These are phyloP conservation scores for Penicillium hesseltinei DNA, from an alignment of 2,329 filamentous ascomycete species.

Conservation along the genomic window DNA sequence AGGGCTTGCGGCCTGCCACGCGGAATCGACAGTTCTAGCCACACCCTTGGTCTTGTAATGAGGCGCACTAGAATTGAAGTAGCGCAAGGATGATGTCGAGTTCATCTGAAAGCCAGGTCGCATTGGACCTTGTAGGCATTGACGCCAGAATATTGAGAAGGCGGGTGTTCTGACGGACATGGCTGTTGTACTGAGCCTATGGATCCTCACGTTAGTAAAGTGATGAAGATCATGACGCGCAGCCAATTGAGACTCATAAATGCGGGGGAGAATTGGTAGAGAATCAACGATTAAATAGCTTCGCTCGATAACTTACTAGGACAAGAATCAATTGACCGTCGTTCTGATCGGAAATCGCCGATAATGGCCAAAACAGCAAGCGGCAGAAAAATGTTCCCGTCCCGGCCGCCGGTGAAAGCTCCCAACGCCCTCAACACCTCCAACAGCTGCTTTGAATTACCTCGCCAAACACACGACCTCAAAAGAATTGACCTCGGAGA, in stretches of 20 bases:
- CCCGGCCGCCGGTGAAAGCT: conserved; percentile 41
- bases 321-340: conserved; percentile 17
- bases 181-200: conserved; percentile 12
- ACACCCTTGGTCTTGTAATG: conserved; percentile 22
- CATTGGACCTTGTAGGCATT: conserved; percentile 22
- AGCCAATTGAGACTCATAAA: background rate
- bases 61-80: conserved; percentile 30
- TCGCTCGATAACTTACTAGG: conserved; percentile 14
- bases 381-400: conserved; percentile 44
- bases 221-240: background rate
- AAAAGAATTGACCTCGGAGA: conserved; percentile 12
- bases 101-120: conserved; percentile 16
- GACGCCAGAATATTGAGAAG: conserved; percentile 29
- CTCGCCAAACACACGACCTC: conserved; percentile 12
- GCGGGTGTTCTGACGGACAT: conserved; percentile 34
- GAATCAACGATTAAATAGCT: background rate
- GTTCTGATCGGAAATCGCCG: conserved; percentile 27
- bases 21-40: conserved; percentile 9
- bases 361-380: conserved; percentile 19
- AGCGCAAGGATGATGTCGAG: conserved; percentile 25
- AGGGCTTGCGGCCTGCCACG: conserved; percentile 13
- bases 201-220: conserved; percentile 13
- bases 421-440: conserved; percentile 39
- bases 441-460: conserved; percentile 10
- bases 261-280: background rate